Percentiles rank a stretch among this genome's conserved stretches.
Evolutionary conservation across 495 filamentous ascomycete species (phyloP).

Genomic region (Penicillium robsamsonii): DNA sequence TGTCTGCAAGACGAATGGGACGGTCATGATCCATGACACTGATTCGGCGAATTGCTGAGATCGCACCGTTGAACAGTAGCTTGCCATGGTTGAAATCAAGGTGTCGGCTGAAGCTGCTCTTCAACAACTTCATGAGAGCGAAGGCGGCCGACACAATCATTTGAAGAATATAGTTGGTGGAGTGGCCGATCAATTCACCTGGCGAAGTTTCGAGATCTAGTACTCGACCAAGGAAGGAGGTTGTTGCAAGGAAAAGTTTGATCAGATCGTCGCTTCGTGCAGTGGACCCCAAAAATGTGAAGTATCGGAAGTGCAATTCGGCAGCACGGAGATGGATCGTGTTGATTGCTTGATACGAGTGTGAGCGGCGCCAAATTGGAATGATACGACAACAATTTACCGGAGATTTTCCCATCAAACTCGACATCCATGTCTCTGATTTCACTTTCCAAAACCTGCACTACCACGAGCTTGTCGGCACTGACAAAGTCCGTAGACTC

Average conservation of each 20-base stretch:
- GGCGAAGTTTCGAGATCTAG: conserved; percentile 48
- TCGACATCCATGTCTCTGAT: conserved; percentile 53
- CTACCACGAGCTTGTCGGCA: conserved; percentile 66
- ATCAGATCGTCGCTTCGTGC: conserved; percentile 69
- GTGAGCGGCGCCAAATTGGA: conserved; percentile 62
- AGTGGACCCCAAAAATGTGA: conserved; percentile 50
- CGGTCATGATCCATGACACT: conserved; percentile 86
- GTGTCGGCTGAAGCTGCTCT: conserved; percentile 69
- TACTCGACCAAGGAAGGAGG: conserved; percentile 47
- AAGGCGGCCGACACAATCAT: conserved; percentile 91
- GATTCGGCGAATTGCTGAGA: conserved; percentile 72
- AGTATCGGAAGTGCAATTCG: conserved; percentile 46
- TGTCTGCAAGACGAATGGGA: conserved; percentile 54
- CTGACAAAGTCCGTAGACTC: conserved; percentile 73
- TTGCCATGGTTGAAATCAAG: conserved; percentile 73
- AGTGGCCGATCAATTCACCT: conserved; percentile 61
- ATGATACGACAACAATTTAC: conserved; percentile 56
- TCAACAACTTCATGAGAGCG: conserved; percentile 79
- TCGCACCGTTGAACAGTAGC: conserved; percentile 71
- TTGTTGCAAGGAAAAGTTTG: conserved; percentile 62
- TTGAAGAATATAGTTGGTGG: conserved; percentile 86
- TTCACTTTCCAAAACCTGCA: conserved; percentile 53
- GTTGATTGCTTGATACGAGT: conserved; percentile 57
- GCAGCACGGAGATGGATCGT: conserved; percentile 50
- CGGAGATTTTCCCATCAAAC: conserved; percentile 44